Conservation (phyloP, 1,139 yeast species). For the Zygosaccharomyces pseudobailii region DNA sequence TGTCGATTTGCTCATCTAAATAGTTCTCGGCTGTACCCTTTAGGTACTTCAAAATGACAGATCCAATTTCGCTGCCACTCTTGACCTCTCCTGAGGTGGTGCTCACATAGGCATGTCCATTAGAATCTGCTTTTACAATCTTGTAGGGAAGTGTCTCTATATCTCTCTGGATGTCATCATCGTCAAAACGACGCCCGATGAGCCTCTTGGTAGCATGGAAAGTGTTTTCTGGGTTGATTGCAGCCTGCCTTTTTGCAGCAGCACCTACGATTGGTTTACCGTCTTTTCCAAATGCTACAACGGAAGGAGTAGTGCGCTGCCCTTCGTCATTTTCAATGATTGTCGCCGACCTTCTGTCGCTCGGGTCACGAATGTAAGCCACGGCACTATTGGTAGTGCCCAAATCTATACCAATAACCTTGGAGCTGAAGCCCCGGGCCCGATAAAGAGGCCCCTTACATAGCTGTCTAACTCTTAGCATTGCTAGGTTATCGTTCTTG, state of each 20-base stretch:
- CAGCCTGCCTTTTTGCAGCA: conserved; percentile 64
- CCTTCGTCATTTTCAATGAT: conserved; percentile 69
- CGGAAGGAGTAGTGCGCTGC: conserved; percentile 65
- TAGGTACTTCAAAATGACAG: conserved; percentile 37
- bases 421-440: conserved; percentile 16
- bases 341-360: conserved; percentile 44
- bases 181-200: conserved; percentile 62
- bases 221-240: conserved; percentile 61
- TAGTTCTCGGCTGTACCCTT: conserved; percentile 51
- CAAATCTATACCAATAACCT: conserved; percentile 69
- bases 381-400: conserved; percentile 85
- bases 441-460: not conserved
- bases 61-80: conserved; percentile 32
- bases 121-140: conserved; percentile 42
- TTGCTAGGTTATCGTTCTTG: not conserved
- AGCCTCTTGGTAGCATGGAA: conserved; percentile 71
- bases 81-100: conserved; percentile 33
- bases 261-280: conserved; percentile 52
- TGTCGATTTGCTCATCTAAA: conserved; percentile 40
- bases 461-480: conserved; percentile 5
- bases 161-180: conserved; percentile 63
- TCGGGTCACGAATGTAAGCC: conserved; percentile 40
- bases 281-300: conserved; percentile 52
- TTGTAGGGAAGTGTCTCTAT: conserved; percentile 50
- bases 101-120: conserved; percentile 61